A percentile compares a stretch with the other conserved stretches of the same genome.
These are phyloP conservation scores for Sugiyamaella lignohabitans DNA, from an alignment of 805 yeast genomes.

Conservation along the genomic window DNA sequence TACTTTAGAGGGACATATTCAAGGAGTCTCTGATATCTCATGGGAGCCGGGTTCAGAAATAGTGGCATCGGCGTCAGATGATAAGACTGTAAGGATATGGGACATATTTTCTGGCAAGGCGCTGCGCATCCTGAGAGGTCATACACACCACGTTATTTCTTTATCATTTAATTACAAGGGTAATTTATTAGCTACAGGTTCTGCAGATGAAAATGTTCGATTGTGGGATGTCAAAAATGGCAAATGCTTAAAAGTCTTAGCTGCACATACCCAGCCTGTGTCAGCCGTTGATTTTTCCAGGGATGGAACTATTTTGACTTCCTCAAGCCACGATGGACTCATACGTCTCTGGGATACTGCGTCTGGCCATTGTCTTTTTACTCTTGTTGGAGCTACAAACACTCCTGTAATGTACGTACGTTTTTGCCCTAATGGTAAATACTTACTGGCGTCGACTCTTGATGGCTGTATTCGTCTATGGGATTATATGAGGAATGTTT, in stretches of 20 bases:
- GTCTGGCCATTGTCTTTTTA: slow-evolving; percentile 87
- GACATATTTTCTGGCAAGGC: slow-evolving; percentile 39
- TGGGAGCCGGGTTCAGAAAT: slow-evolving; percentile 72
- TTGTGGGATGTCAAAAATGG: slow-evolving; percentile 83
- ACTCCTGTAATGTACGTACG: slow-evolving; percentile 70
- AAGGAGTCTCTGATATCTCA: slow-evolving; percentile 66
- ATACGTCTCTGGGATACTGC: slow-evolving; percentile 81
- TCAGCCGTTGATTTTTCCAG: slow-evolving; percentile 65
- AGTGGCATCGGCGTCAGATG: slow-evolving; percentile 83
- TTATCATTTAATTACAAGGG: slow-evolving; percentile 67
- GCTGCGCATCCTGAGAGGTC: slow-evolving; percentile 53
- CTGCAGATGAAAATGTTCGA: slow-evolving; percentile 85
- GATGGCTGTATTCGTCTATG: slow-evolving; percentile 77
- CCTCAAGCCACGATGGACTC: slow-evolving; percentile 88
- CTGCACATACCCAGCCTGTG: slow-evolving; percentile 92
- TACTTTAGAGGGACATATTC: slow-evolving; percentile 49
- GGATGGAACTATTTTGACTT: slow-evolving; percentile 75
- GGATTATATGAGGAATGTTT: slow-evolving; percentile 78
- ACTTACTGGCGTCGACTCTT: slow-evolving; percentile 65
- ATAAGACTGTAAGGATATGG: slow-evolving; percentile 72
- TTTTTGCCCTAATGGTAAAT: slow-evolving; percentile 76
- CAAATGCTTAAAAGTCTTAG: slow-evolving; percentile 63
- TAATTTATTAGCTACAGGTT: slow-evolving; percentile 69
- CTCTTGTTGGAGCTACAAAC: slow-evolving; percentile 73
- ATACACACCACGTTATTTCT: slow-evolving; percentile 78